A percentile compares a stretch with the other conserved stretches of the same genome.
Conservation (phyloP, 805 yeast species). For the Millerago galiae region DNA sequence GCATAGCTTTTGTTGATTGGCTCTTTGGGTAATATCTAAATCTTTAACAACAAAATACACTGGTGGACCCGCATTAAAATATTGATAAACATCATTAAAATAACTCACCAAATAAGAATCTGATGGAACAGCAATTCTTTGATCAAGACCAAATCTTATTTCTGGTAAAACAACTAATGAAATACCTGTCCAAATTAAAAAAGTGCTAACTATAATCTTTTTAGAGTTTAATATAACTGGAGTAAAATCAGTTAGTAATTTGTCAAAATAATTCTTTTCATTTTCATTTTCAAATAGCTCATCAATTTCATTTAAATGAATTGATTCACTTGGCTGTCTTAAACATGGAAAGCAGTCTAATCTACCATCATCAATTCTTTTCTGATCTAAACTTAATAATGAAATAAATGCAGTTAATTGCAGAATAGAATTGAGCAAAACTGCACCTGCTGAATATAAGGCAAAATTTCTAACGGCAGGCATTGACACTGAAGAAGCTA, state of each 20-base stretch:
- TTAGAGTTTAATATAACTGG: conserved; percentile 48
- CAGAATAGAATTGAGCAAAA: conserved; percentile 63
- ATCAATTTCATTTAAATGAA: conserved; percentile 16
- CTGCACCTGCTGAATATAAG: conserved; percentile 81
- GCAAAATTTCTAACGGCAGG: conserved; percentile 97
- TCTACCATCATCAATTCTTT: conserved; percentile 50
- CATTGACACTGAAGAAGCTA: conserved; percentile 83
- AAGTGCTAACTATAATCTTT: conserved; percentile 43
- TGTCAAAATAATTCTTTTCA: conserved; percentile 31
- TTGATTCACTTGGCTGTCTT: conserved; percentile 16
- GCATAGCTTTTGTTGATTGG: conserved; percentile 68
- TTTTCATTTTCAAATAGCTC: conserved; percentile 23
- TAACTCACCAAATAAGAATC: conserved; percentile 79
- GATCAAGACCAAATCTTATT: conserved; percentile 79
- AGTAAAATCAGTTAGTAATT: conserved; percentile 39
- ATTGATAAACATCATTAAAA: conserved; percentile 66
- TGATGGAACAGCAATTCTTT: conserved; percentile 77
- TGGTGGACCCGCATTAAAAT: conserved; percentile 87
- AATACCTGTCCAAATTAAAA: conserved; percentile 57
- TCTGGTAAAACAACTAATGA: conserved; percentile 66
- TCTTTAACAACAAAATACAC: conserved; percentile 75
- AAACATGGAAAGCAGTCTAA: conserved; percentile 60
- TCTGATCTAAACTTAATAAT: conserved; percentile 60
- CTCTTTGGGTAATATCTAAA: conserved; percentile 53
- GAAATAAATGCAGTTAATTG: conserved; percentile 82